These are phyloP conservation scores for Tuber magnatum DNA, from an alignment of 495 filamentous ascomycete species.

Conservation along the genomic window DNA sequence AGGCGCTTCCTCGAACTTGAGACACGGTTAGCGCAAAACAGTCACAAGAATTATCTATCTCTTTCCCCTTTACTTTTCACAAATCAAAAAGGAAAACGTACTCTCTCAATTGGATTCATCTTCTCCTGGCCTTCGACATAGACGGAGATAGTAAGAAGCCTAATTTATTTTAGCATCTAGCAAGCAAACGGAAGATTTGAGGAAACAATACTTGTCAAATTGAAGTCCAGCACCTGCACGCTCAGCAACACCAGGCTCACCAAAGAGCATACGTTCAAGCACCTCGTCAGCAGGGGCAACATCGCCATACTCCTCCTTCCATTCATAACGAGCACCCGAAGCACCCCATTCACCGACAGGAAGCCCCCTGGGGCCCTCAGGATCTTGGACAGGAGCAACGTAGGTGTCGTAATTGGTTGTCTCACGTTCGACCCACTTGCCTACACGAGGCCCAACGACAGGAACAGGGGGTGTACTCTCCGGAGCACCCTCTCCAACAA, in stretches of 20 bases:
- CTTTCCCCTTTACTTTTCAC: neutral
- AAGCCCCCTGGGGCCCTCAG: constrained; percentile 35
- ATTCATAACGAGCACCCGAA: constrained; percentile 66
- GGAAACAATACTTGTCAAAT: constrained; percentile 45
- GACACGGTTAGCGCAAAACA: constrained; percentile 10
- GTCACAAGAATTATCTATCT: neutral
- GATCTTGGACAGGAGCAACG: constrained; percentile 41
- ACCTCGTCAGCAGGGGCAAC: constrained; percentile 60
- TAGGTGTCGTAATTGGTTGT: constrained; percentile 53
- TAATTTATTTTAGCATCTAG: constrained; percentile 31
- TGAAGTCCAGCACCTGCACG: constrained; percentile 44
- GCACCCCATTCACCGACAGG: constrained; percentile 48
- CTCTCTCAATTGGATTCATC: constrained; percentile 50
- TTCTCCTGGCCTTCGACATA: constrained; percentile 52
- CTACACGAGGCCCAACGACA: constrained; percentile 30
- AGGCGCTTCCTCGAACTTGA: constrained; percentile 64
- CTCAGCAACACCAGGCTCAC: constrained; percentile 45
- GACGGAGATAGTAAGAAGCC: constrained; percentile 53
- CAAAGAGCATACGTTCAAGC: constrained; percentile 70
- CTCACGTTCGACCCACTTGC: constrained; percentile 51
- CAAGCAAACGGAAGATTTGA: neutral
- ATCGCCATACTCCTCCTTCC: constrained; percentile 77
- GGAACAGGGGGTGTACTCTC: constrained; percentile 13
- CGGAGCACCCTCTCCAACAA: neutral
- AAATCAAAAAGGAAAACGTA: constrained; percentile 34